A percentile compares a stretch with the other conserved stretches of the same genome.
Conservation (phyloP, 768 basidiomycete genomes). For the Lentinula lateritia region DNA sequence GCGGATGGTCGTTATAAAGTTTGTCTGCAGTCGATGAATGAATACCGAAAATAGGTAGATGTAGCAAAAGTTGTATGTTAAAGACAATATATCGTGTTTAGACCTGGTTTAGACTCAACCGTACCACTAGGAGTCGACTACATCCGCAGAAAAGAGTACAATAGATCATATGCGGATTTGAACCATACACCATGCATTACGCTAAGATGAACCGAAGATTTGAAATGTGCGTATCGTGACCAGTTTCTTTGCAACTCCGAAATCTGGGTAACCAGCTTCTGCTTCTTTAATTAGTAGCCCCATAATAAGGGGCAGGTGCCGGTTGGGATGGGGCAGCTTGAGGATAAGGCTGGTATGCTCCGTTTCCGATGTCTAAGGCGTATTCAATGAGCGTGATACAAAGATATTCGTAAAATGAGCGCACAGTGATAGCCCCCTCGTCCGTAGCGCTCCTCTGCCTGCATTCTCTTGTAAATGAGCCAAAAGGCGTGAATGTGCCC, state of each 20-base stretch:
- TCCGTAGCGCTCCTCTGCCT: constrained; percentile 81
- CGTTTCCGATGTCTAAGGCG: constrained; percentile 21
- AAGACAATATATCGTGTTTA: too few species aligned
- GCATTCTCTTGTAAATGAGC: constrained; percentile 88
- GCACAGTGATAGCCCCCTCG: constrained; percentile 69
- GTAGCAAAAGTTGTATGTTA: background rate
- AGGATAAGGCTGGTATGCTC: constrained; percentile 19
- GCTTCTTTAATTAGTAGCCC: background rate
- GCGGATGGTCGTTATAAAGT: constrained; percentile 35
- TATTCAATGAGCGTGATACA: background rate
- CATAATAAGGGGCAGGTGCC: background rate
- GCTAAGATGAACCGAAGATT: background rate
- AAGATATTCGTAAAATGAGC: constrained; percentile 21
- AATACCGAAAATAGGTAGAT: background rate
- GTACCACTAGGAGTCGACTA: too few species aligned
- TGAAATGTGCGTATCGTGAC: background rate
- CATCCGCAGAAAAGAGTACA: too few species aligned
- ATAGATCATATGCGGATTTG: too few species aligned
- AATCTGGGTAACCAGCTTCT: background rate
- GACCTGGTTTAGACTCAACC: too few species aligned
- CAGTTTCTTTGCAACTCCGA: background rate
- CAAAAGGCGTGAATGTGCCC: constrained; percentile 75
- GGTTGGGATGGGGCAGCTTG: constrained; percentile 9
- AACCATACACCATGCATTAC: too few species aligned
- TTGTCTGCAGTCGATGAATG: constrained; percentile 21